These are phyloP conservation scores for Cicer judaicum DNA, from an alignment of 306 rosid genomes.

Conservation along the genomic window DNA sequence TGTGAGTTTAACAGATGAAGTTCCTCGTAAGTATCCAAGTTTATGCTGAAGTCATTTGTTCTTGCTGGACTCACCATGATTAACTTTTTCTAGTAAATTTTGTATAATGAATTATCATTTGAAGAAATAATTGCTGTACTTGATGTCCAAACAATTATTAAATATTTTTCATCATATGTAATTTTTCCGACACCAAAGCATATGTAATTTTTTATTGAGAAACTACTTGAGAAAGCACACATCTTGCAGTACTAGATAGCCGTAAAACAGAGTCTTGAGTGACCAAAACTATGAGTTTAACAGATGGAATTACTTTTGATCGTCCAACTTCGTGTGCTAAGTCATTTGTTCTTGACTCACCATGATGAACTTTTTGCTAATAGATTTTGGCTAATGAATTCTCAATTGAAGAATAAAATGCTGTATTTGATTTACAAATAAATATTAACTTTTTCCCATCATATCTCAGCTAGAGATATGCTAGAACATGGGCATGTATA, in stretches of 20 bases:
- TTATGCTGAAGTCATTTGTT: constrained; percentile 34
- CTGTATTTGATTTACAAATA: no score
- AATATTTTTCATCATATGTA: constrained; percentile 3
- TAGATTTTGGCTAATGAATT: neutral
- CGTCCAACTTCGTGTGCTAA: neutral
- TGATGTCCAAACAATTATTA: constrained; percentile 10
- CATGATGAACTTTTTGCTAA: neutral
- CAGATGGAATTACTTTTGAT: neutral
- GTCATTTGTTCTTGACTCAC: neutral
- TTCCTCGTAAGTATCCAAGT: constrained; percentile 54
- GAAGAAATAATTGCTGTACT: constrained; percentile 17
- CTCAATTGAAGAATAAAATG: no score
- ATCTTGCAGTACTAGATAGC: constrained; percentile 4
- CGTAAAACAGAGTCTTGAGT: neutral
- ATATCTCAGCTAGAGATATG: neutral
- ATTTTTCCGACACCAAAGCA: neutral
- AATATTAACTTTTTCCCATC: no score
- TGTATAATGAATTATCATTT: constrained; percentile 28
- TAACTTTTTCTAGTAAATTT: constrained; percentile 36
- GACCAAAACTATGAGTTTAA: neutral
- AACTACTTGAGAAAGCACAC: constrained; percentile 7
- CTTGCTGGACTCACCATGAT: constrained; percentile 19
- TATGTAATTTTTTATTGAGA: constrained; percentile 12
- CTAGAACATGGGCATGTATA: constrained; percentile 7
- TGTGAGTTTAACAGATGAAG: constrained; percentile 46